Evolutionary conservation across 257 asterid genomes (phyloP), one percentile per base, ranked within the genome.

Genomic region (Jacaranda mimosifolia): DNA sequence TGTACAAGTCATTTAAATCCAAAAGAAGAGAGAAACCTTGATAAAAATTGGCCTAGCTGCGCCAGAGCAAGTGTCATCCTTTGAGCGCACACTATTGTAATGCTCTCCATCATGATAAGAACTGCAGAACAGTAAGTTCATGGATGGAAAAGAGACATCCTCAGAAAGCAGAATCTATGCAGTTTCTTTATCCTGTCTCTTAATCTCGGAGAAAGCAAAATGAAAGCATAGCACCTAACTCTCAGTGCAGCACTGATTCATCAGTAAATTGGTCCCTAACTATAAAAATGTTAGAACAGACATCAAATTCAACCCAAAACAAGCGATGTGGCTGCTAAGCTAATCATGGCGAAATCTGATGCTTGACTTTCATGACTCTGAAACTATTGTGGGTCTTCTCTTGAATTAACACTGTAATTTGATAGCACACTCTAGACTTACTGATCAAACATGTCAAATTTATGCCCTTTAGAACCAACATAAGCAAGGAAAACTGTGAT

Each of bases 21-120:
- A 45, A 70, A 42, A 42, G 46, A 83, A 38, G 85, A 68, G 71
- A 75, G 67, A 63, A 78, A 94, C 99, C 99, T 94, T 82, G 79
- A 94, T 91, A 64, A 84, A 74, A 58, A 92, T 84, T 39, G 91
- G 86, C 87, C 87, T 86, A 70, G 99, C 97, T 71, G 98, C 91
- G 71, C 98, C 99, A 65, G 80, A 79, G 81, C 97, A 91, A 70
- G 87, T 75, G 79, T 92, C 99, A 3, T 90, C 97, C 92, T 89
- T 92, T 59, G 86, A 74, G 60, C 98, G 89, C 38, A 94, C 90
- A 73, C 99, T 92, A 60, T 92, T 94, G 83, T 94, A 92, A 86
- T 92, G 99, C 87, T 94, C 97, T 18, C 97, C 98, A 10, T 91
- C 98, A 78, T 92, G 98, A 86, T 94, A 94, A 32, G 98, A 92